A percentile compares a stretch with the other conserved stretches of the same genome.
Conservation (phyloP, 2,329 filamentous ascomycete species). For the Ophiocordyceps camponoti-saundersi region DNA sequence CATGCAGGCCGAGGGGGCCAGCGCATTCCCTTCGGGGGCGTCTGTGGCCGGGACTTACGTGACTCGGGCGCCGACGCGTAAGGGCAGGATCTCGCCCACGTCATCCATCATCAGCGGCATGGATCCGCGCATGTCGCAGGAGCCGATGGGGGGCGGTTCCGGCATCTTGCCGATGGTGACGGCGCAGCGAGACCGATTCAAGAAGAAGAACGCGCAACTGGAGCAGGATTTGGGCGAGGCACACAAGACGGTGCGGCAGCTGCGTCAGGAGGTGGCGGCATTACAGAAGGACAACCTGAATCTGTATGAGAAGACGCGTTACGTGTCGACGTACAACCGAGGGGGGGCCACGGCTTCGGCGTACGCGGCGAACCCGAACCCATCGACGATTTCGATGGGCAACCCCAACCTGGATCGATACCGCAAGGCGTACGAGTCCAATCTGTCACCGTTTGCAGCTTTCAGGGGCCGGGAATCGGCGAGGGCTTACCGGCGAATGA, state of each 20-base stretch:
- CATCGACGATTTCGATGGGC: slow-evolving; percentile 48
- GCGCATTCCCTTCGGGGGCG: slow-evolving; percentile 73
- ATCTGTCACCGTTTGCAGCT: slow-evolving; percentile 87
- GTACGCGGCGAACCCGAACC: slow-evolving; percentile 57
- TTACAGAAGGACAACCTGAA: slow-evolving; percentile 92
- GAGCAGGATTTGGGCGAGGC: slow-evolving; percentile 78
- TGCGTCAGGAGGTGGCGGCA: slow-evolving; percentile 79
- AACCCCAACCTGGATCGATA: slow-evolving; percentile 65
- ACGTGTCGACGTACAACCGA: slow-evolving; percentile 84
- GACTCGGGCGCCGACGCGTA: slow-evolving; percentile 42
- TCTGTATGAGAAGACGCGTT: slow-evolving; percentile 93
- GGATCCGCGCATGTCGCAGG: slow-evolving; percentile 44
- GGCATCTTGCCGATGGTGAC: slow-evolving; percentile 97
- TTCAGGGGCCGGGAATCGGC: slow-evolving; percentile 89
- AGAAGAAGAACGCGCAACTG: slow-evolving; percentile 82
- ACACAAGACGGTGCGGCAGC: slow-evolving; percentile 65
- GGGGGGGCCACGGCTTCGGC: slow-evolving; percentile 43
- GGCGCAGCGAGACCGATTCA: slow-evolving; percentile 93
- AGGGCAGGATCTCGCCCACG: slow-evolving; percentile 67
- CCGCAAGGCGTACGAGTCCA: slow-evolving; percentile 81
- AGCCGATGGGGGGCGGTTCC: slow-evolving; percentile 56
- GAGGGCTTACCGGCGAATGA: slow-evolving; percentile 85
- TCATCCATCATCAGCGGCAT: slow-evolving; percentile 98
- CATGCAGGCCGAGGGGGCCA: slow-evolving; percentile 70
- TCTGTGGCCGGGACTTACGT: slow-evolving; percentile 87